Percentiles rank a stretch among this genome's conserved stretches.
Conservation (phyloP, 306 rosid species). For the Alnus rubra region DNA sequence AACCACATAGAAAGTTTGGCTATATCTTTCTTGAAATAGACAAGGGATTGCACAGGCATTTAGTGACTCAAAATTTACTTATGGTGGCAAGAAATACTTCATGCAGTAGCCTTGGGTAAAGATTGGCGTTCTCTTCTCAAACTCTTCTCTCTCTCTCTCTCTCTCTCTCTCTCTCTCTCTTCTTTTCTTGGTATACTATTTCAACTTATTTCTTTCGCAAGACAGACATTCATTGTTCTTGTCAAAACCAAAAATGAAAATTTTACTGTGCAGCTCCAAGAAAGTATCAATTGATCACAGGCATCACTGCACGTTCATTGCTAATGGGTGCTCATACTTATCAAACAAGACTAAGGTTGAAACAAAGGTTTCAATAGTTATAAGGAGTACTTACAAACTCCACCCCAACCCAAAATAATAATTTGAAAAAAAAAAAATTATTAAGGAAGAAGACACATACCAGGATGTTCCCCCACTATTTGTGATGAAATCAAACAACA, state of each 20-base stretch:
- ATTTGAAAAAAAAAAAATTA: background rate
- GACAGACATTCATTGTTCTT: background rate
- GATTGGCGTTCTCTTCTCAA: too few relatives aligned
- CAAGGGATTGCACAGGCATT: background rate
- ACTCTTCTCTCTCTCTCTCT: too few relatives aligned
- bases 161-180: too few relatives aligned
- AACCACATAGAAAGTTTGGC: background rate
- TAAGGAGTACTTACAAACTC: too few relatives aligned
- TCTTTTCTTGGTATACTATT: too few relatives aligned
- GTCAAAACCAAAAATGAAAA: background rate
- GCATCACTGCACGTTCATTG: background rate
- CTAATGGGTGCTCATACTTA: background rate
- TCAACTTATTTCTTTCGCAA: background rate
- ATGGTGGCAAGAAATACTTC: too few relatives aligned
- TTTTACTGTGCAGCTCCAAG: background rate
- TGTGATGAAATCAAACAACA: constrained; percentile 71
- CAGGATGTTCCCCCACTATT: constrained; percentile 84
- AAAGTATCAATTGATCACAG: background rate
- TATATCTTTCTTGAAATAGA: background rate
- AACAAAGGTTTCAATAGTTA: too few relatives aligned
- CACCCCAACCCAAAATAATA: too few relatives aligned
- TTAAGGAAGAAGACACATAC: constrained; percentile 40
- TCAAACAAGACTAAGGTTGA: too few relatives aligned
- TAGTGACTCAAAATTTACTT: background rate
- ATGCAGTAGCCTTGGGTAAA: too few relatives aligned